A percentile compares a stretch with the other conserved stretches of the same genome.
These are phyloP conservation scores for Neoboletus subvelutipes DNA, from an alignment of 768 basidiomycete genomes.

Conservation along the genomic window DNA sequence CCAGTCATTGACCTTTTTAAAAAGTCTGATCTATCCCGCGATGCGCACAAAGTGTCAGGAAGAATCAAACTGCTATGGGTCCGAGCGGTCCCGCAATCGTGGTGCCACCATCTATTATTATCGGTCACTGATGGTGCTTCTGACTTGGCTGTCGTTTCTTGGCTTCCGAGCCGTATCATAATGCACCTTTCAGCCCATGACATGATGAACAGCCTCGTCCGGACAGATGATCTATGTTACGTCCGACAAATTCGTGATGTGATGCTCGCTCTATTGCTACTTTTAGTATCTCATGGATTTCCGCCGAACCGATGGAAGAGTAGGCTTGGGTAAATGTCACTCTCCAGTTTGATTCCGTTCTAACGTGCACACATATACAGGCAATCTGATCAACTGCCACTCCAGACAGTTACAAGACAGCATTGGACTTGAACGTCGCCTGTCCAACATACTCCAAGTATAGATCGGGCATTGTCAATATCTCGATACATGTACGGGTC, in stretches of 20 bases:
- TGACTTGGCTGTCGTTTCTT: conserved; percentile 8
- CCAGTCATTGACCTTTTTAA: neutral
- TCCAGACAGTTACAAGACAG: conserved; percentile 1
- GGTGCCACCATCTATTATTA: neutral
- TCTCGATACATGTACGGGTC: conserved; percentile 1
- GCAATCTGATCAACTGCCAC: conserved; percentile 1
- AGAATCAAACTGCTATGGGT: neutral
- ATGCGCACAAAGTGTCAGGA: conserved; percentile 8
- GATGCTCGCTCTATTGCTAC: neutral
- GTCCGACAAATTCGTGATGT: neutral
- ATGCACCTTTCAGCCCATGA: neutral
- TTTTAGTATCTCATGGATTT: neutral
- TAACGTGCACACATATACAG: neutral
- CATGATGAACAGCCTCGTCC: neutral
- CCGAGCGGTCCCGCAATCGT: conserved; percentile 15
- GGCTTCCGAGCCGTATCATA: conserved; percentile 2
- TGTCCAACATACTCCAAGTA: conserved; percentile 1
- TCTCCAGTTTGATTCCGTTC: conserved; percentile 7
- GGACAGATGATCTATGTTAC: conserved; percentile 6
- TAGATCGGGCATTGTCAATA: neutral
- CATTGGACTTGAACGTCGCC: conserved; percentile 5
- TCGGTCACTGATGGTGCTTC: conserved; percentile 16
- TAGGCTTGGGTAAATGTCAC: conserved; percentile 3
- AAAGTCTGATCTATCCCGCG: conserved; percentile 13
- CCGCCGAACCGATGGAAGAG: conserved; percentile 2